These are phyloP conservation scores for Penicillium hordei DNA, from an alignment of 2,329 filamentous ascomycete genomes.

Conservation along the genomic window DNA sequence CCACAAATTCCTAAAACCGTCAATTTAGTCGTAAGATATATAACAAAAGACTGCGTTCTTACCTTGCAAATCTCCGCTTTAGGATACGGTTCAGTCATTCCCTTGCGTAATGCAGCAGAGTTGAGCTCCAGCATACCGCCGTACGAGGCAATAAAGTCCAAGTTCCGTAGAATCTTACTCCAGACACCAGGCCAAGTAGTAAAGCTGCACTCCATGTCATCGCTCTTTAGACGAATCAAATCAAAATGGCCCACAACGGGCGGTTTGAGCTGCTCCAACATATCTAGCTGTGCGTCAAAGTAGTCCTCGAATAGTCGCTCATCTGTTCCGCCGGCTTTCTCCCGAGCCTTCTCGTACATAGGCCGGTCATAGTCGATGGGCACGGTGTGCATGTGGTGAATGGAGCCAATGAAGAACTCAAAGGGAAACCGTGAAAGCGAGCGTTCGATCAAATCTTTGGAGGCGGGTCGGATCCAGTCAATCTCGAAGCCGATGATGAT, in stretches of 20 bases:
- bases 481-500: slow-evolving; percentile 88
- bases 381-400: slow-evolving; percentile 83
- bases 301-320: slow-evolving; percentile 76
- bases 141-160: slow-evolving; percentile 68
- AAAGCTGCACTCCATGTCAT: slow-evolving; percentile 64
- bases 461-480: slow-evolving; percentile 80
- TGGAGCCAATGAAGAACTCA: slow-evolving; percentile 89
- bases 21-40: not conserved
- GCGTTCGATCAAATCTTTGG: slow-evolving; percentile 58
- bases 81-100: slow-evolving; percentile 87
- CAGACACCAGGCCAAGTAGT: slow-evolving; percentile 65
- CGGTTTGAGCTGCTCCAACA: slow-evolving; percentile 72
- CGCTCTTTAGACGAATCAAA: slow-evolving; percentile 77
- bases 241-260: slow-evolving; percentile 92
- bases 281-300: slow-evolving; percentile 81
- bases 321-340: slow-evolving; percentile 61
- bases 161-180: slow-evolving; percentile 70
- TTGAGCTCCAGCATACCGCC: slow-evolving; percentile 89
- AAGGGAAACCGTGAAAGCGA: slow-evolving; percentile 63
- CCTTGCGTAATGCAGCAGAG: slow-evolving; percentile 82
- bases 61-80: slow-evolving; percentile 74
- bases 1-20: slow-evolving; percentile 62
- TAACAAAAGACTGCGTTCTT: slow-evolving; percentile 29
- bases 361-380: slow-evolving; percentile 83
- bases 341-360: slow-evolving; percentile 65